Evolutionary conservation across 495 filamentous ascomycete species (phyloP).

Genomic region (Xylaria bambusicola): DNA sequence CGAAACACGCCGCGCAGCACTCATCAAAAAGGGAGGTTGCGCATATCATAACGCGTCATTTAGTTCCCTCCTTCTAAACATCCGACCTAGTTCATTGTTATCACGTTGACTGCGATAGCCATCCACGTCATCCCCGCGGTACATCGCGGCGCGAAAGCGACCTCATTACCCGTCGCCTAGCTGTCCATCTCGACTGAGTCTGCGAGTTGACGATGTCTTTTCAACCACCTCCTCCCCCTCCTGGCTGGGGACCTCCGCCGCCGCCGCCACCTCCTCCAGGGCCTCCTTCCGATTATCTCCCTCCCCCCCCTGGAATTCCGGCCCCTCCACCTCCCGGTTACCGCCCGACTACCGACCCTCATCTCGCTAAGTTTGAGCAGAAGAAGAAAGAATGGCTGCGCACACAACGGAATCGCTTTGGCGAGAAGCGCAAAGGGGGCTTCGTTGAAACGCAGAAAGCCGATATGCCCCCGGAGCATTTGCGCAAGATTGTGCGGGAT

Average conservation of each 20-base stretch:
- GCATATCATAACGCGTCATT: constrained; percentile 11
- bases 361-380: constrained; percentile 90
- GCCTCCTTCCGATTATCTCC: constrained; percentile 67
- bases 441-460: constrained; percentile 98
- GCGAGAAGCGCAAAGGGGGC: constrained; percentile 94
- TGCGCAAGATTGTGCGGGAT: constrained; percentile 97
- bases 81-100: not conserved
- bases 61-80: not conserved
- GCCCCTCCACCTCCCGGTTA: constrained; percentile 90
- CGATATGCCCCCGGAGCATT: constrained; percentile 97
- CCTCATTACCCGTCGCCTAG: constrained; percentile 27
- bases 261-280: constrained; percentile 79
- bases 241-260: constrained; percentile 57
- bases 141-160: constrained; percentile 38
- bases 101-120: constrained; percentile 21
- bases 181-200: constrained; percentile 23
- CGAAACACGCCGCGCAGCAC: constrained; percentile 9
- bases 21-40: constrained; percentile 14
- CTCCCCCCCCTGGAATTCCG: constrained; percentile 62
- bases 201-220: constrained; percentile 70
- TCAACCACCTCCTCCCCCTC: constrained; percentile 61
- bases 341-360: constrained; percentile 79
- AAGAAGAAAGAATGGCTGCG: constrained; percentile 99
- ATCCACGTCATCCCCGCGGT: constrained; percentile 26
- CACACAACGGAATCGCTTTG: constrained; percentile 87